Percentiles rank a stretch among this genome's conserved stretches.
Conservation (phyloP, 31 red algal genomes). For the Porphyra umbilicalis region DNA sequence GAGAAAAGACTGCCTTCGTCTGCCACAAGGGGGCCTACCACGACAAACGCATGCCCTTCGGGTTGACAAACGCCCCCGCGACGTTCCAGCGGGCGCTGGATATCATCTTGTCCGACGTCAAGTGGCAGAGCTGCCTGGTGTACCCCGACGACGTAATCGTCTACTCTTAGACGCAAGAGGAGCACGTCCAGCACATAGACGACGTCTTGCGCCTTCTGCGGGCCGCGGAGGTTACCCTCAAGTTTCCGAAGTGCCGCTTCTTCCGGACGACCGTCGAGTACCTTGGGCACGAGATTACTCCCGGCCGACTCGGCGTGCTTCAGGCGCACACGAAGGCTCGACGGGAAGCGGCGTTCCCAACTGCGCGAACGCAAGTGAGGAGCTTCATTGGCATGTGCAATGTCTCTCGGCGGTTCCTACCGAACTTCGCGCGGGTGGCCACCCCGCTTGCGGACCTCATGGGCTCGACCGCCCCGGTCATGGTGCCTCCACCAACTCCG, state of each 20-base stretch:
- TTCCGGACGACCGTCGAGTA: constrained; percentile 7
- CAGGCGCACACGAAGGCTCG: no score
- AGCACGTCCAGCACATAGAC: background rate
- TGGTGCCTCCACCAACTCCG: background rate
- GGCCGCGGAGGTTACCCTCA: constrained; percentile 7
- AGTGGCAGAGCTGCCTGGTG: constrained; percentile 9
- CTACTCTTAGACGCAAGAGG: constrained; percentile 1
- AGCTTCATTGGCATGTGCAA: constrained; percentile 22
- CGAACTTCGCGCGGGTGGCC: constrained; percentile 1
- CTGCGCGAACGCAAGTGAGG: background rate
- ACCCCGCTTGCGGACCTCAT: background rate
- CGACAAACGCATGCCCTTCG: background rate
- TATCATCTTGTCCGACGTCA: background rate
- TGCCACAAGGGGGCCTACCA: constrained; percentile 5
- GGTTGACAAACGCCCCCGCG: constrained; percentile 10
- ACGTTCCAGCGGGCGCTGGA: constrained; percentile 7
- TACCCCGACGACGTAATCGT: constrained; percentile 14
- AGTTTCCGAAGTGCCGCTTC: constrained; percentile 17
- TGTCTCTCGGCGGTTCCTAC: constrained; percentile 13
- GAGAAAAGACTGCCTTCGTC: constrained; percentile 8
- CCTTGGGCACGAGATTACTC: no score
- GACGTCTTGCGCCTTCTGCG: constrained; percentile 1
- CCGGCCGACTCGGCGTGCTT: no score
- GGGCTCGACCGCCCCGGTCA: background rate
- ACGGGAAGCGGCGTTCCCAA: no score